Base-by-base conservation (phyloP, 805 yeast genomes). In the Myxozyma melibiosi region DNA sequence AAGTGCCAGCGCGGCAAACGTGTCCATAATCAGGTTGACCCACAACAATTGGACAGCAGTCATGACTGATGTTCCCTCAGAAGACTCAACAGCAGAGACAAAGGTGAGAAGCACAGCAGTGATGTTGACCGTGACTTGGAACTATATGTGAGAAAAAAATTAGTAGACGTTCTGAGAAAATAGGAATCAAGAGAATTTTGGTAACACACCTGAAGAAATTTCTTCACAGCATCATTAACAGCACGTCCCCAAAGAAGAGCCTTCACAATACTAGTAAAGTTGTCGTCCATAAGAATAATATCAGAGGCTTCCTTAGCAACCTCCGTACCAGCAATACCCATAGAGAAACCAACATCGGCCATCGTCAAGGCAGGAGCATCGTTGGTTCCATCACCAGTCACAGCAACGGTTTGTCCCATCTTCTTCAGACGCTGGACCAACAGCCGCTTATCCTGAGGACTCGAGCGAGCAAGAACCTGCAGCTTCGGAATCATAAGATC, bases 241-340 rank as follows among this genome's bases (percentile, higher is more conserved):
- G 97, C 91, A 73, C 99, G 82, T 52, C 99, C 99, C 99, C 99
- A 94, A 73, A 90, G 88, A 67, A 94, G 88, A 22, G 99, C 99
- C 71, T 89, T 88, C 44, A 94, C 98, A 72, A 94, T 94, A 41
- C 95, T 91, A 4, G 89, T 78, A 70, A 94, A 94, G 75, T 94
- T 96, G 74, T 94, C 96, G 44, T 92, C 91, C 94, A 89, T 89
- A 62, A 89, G 79, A 65, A 89, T 88, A 65, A 89, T 89, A 74
- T 89, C 96, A 8, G 92, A 88, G 6, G 99, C 99, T 71, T 94
- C 99, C 72, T 97, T 83, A 8, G 99, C 99, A 61, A 94, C 98
- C 74, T 94, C 99, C 1, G 99, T 94, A 64, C 99, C 99, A 7
- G 96, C 81, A 59, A 91, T 89, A 64, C 99, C 99, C 99, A 94